Evolutionary conservation across 1,139 yeast genomes (phyloP), one percentile per base, ranked within the genome.

Genomic region (Pichia sp.): DNA sequence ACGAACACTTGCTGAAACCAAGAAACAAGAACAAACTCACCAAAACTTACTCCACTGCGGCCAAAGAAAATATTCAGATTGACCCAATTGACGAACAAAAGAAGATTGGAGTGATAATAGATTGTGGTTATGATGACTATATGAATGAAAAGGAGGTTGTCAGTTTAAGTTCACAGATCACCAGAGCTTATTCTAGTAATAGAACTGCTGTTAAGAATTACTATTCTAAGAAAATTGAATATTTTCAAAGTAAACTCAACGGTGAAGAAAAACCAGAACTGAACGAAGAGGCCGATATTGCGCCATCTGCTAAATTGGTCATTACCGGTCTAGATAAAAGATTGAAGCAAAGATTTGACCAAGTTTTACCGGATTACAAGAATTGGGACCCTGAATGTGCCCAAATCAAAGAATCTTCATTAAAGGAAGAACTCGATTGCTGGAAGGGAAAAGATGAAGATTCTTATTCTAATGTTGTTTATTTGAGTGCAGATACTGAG

Each of bases 81-180:
- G 36, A 42, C 9, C 49, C 49, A 28, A 45, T 48, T n/a, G 67
- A 55, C 55, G 60, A 55, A 53, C 62, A 64, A 9, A 71, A 79
- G 4, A 75, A 73, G 0, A 72, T 76, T 38, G 67, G 67, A 5
- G 72, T 90, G 35, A 67, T 88, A 26, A 62, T 92, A 53, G 98
- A 92, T 64, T 92, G 98, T 65, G 85, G 75, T 28, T 92, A 92
- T 62, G 98, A 92, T 59, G 88, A 85, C 38, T 64, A 85, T 57
- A 92, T 92, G 98, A 77, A 73, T 43, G 84, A 79, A 36, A 81
- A 72, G 60, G 97, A 92, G 58, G 75, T 85, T 40, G 77, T 75
- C 3, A 85, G 95, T 26, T 66, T 90, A 60, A 77, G 90, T 9
- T 77, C 80, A 49, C 98, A 92, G 64, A 72, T 92, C 42, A 78